Evolutionary conservation across 371 early-diverging fungal genomes (phyloP).

Genomic region (Choanephora cucurbitarum): DNA sequence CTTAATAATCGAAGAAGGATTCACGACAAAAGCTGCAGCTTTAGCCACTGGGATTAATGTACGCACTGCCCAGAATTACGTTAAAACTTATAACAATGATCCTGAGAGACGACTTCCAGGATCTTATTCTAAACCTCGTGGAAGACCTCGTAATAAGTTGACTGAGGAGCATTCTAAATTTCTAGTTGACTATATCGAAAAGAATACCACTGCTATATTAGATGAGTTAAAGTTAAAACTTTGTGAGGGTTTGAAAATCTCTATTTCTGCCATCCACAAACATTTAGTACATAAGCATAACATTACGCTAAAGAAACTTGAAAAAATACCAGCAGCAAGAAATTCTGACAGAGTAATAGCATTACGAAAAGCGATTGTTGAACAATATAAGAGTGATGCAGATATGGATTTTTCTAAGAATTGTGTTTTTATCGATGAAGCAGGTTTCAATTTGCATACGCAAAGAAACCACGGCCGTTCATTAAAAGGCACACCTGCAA

Average conservation of each 20-base stretch:
- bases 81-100: constrained; percentile 27
- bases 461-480: constrained; percentile 19
- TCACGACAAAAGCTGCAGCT: constrained; percentile 24
- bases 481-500: constrained; percentile 22
- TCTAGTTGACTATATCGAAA: constrained; percentile 22
- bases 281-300: constrained; percentile 18
- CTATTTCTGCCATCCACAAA: constrained; percentile 18
- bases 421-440: too few relatives aligned
- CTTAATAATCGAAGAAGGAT: constrained; percentile 25
- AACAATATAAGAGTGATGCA: too few relatives aligned
- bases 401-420: too few relatives aligned
- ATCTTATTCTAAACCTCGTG: constrained; percentile 23
- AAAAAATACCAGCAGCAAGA: too few relatives aligned
- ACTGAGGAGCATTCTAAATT: constrained; percentile 26
- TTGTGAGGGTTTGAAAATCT: constrained; percentile 10
- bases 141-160: constrained; percentile 22
- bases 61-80: constrained; percentile 25
- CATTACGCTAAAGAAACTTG: background rate
- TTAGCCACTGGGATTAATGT: constrained; percentile 26
- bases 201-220: constrained; percentile 20
- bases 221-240: constrained; percentile 1
- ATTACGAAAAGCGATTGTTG: too few relatives aligned
- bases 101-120: constrained; percentile 23
- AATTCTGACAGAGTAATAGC: too few relatives aligned
- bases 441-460: too few relatives aligned